Percentiles rank a stretch among this genome's conserved stretches.
phyloP scores from a whole-genome alignment of 129 eudicot species.

The Gnaphalium uliginosum region DNA sequence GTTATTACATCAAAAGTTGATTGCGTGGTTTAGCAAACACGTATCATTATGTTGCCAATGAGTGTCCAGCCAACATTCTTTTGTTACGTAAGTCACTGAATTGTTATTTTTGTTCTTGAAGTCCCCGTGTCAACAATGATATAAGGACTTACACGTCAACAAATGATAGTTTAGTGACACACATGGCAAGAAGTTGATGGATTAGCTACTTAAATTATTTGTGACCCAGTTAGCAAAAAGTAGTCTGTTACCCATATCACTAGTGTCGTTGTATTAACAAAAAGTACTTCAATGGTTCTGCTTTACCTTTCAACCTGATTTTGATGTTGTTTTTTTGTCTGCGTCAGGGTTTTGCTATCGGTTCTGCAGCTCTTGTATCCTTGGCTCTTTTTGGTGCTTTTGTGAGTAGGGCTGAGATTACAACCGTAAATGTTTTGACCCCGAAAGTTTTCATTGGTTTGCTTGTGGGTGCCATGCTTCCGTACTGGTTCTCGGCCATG shows the following conservation, averaged over 20 bases:
- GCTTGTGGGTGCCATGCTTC: constrained; percentile 89
- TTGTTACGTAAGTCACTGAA: neutral
- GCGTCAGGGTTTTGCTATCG: constrained; percentile 75
- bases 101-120: neutral
- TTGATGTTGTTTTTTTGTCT: neutral
- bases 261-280: neutral
- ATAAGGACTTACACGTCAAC: neutral
- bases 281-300: neutral
- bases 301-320: constrained; percentile 10
- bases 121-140: neutral
- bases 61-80: neutral
- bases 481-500: constrained; percentile 96
- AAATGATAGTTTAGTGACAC: neutral
- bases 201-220: neutral
- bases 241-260: neutral
- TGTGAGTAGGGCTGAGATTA: constrained; percentile 73
- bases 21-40: neutral
- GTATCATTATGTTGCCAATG: neutral
- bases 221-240: neutral
- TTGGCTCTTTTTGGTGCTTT: constrained; percentile 90
- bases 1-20: neutral
- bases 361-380: constrained; percentile 89
- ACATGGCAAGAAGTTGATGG: neutral
- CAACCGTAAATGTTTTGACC: constrained; percentile 72
- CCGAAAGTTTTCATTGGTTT: constrained; percentile 84